Evolutionary conservation across 2,329 filamentous ascomycete species (phyloP), one percentile per base, ranked within the genome.

Genomic region (Colletotrichum phormii): DNA sequence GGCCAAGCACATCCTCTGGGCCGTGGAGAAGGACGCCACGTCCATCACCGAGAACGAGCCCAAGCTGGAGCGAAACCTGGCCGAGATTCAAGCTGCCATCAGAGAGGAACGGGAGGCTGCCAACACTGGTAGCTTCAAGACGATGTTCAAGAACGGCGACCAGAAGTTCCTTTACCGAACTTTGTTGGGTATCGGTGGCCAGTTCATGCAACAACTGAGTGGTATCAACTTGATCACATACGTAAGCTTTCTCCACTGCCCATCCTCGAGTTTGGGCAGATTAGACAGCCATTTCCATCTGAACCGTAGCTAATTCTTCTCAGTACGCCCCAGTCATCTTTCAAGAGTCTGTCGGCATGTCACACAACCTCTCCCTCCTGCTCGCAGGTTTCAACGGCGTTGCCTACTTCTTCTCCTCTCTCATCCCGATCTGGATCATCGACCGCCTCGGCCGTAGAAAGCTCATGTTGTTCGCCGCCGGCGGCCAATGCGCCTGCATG

Each of bases 361-460:
- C 78, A 1, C 82, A 82, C 53, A 82, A 84, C 60, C 62, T 86
- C 0, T 85, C 89, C 0, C 80, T 90, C 0, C 87, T 89, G 15
- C 76, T 86, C 13, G 88, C 86, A 4, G 88, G 90, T 0, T 88
- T 88, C 76, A 86, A 86, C 66, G 84, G 85, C 12, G 74, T 82
- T n/a, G 79, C 79, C 1, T 81, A 81, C 72, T 81, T 81, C 54
- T 60, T 82, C 24, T 78, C 77, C 0, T 78, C 77, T n/a, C 74
- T 77, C 4, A 76, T 82, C 2, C 79, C 80, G 0, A 81, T 82
- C 42, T 82, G 80, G 78, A 67, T 81, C 29, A 81, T 82, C 33
- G 81, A 82, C 46, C 78, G 78, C 2, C 86, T 86, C 74, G 89
- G 89, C 22, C 85, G 89, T 5, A 83, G 89, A 9, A 90, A 89